Percentiles rank a stretch among this genome's conserved stretches.
These are phyloP conservation scores for Cadophora sp. DNA, from an alignment of 2,329 filamentous ascomycete species.

Conservation along the genomic window DNA sequence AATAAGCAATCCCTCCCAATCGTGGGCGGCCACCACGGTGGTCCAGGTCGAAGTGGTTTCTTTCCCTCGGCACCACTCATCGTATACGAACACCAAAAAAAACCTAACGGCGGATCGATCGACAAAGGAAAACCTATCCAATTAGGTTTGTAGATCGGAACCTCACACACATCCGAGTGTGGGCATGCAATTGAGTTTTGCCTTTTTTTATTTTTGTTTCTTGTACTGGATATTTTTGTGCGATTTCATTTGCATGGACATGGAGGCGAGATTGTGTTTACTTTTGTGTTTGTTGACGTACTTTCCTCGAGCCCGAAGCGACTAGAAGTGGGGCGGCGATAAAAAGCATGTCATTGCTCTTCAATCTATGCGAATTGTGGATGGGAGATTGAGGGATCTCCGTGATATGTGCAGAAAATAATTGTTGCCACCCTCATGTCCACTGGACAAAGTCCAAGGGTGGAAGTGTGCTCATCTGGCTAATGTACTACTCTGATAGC, in stretches of 20 bases:
- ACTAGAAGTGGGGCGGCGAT: neutral
- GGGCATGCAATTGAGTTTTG: neutral
- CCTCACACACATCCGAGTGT: conserved; percentile 7
- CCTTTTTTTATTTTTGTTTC: neutral
- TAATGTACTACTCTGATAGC: neutral
- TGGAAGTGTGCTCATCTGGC: neutral
- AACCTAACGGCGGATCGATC: neutral
- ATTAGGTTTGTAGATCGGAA: conserved; percentile 4
- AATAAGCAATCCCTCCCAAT: neutral
- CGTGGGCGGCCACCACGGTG: neutral
- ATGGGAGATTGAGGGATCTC: too few species aligned
- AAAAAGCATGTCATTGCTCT: too few species aligned
- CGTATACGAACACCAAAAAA: neutral
- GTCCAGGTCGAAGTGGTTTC: neutral
- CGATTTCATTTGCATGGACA: neutral
- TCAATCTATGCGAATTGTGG: too few species aligned
- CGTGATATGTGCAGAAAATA: neutral
- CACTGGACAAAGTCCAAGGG: neutral
- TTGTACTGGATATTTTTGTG: neutral
- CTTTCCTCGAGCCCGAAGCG: too few species aligned
- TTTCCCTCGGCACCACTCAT: neutral
- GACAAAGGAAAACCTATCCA: neutral
- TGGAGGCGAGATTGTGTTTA: neutral
- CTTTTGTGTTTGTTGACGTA: neutral
- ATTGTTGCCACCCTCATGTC: neutral